Conservation (phyloP, 805 yeast species). For the Grigorovia jiainica region DNA sequence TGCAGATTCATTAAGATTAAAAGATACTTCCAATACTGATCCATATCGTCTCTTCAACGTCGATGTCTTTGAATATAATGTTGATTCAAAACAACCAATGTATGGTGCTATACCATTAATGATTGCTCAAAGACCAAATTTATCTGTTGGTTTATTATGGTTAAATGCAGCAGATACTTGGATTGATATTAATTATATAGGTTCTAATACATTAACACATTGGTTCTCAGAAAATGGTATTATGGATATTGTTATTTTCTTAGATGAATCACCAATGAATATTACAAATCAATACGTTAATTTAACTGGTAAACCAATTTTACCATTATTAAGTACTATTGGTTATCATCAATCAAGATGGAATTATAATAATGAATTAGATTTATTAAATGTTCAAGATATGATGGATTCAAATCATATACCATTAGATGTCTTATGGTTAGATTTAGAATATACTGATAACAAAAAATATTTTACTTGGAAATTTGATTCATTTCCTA, state of each 20-base stretch:
- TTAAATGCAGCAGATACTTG: conserved; percentile 87
- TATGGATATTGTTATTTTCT: conserved; percentile 61
- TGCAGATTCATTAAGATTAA: conserved; percentile 67
- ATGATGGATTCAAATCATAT: conserved; percentile 64
- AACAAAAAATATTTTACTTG: conserved; percentile 86
- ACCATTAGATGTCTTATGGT: conserved; percentile 90
- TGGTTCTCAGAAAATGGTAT: conserved; percentile 93
- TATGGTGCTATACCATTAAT: conserved; percentile 91
- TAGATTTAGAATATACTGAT: conserved; percentile 88
- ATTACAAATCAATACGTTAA: conserved; percentile 53
- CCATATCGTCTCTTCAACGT: conserved; percentile 90
- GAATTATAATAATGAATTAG: conserved; percentile 87
- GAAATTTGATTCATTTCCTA: conserved; percentile 65
- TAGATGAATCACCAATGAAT: conserved; percentile 48
- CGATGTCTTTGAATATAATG: conserved; percentile 89
- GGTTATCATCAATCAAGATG: conserved; percentile 97
- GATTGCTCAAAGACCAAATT: conserved; percentile 51
- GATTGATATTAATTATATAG: conserved; percentile 46
- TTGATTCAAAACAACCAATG: conserved; percentile 78
- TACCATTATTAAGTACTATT: conserved; percentile 71
- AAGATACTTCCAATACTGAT: conserved; percentile 44
- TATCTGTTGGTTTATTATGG: conserved; percentile 80
- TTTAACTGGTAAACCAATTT: conserved; percentile 60
- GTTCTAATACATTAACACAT: conserved; percentile 44
- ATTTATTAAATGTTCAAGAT: conserved; percentile 61